Evolutionary conservation across 164 flowering plant genomes (phyloP), one percentile per base, ranked within the genome.

Genomic region (Chimonanthus salicifolius): DNA sequence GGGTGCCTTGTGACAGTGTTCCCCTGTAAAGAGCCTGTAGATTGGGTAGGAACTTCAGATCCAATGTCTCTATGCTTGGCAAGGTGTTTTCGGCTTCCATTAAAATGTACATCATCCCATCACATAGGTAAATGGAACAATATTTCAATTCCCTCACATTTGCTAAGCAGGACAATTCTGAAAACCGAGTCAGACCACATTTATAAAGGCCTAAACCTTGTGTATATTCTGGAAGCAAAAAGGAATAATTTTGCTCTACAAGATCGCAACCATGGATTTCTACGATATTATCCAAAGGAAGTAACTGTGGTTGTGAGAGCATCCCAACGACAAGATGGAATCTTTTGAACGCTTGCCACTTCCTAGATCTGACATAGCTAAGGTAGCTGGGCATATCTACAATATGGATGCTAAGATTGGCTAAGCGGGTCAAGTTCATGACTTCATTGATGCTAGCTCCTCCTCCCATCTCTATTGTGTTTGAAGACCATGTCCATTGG

Each of bases 171-270:
- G 18, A 15, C 33, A 72, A 13, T 49, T 63, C 58, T 7, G 74
- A 72, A 1, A 64, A 21, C n/a, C 15, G 45, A 47, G 9, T 49
- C 68, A 72, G 11, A 60, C 18, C 44, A 68, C 68, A 72, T 20
- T 18, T 18, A 4, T 64, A 7, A 4, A 72, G 21, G 4, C 13
- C 58, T 16, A 64, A 64, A 5, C 43, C 45, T 4, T 8, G 58
- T 7, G 74, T 72, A 20, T 64, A 47, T 15, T 72, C 20, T 45
- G 74, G 74, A 58, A 72, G 46, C 47, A 64, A 7, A 16, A 72
- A 45, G 13, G 68, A 48, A 8, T n/a, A 21, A n/a, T 46, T 43
- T 3, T n/a, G n/a, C 67, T 7, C 3, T 10, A 58, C 9, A 16
- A 71, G 65, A 18, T 71, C n/a, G 15, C 66, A 71, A 47, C 51